Conservation (phyloP, 129 eudicot genomes). For the Helianthus tuberosus region DNA sequence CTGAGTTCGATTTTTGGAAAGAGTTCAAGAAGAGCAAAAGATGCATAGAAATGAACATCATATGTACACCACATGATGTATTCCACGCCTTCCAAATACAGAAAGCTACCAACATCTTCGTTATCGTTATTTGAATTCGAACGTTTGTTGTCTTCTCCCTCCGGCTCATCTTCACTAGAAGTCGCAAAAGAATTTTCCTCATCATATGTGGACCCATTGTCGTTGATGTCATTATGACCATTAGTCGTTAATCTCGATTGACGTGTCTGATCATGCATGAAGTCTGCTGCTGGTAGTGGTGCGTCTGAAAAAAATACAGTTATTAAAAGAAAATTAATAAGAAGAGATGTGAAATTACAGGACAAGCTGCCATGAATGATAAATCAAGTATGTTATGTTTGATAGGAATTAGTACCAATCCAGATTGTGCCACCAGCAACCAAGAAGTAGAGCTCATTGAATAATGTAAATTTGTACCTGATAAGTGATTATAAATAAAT, state of each 20-base stretch:
- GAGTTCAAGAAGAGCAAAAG: slow-evolving; percentile 91
- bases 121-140: slow-evolving; percentile 29
- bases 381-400: too few species aligned
- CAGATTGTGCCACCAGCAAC: slow-evolving; percentile 98
- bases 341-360: neutral
- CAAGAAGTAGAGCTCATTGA: slow-evolving; percentile 94
- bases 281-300: slow-evolving; percentile 51
- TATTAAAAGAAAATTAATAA: neutral
- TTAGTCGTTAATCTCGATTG: slow-evolving; percentile 20
- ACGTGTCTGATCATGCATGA: slow-evolving; percentile 25
- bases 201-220: slow-evolving; percentile 22
- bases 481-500: too few species aligned
- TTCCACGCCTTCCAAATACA: slow-evolving; percentile 94
- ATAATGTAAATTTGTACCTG: slow-evolving; percentile 97
- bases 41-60: slow-evolving; percentile 97
- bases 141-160: slow-evolving; percentile 18
- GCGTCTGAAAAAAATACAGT: slow-evolving; percentile 46
- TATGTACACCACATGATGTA: slow-evolving; percentile 99
- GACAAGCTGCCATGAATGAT: slow-evolving; percentile 5
- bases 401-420: slow-evolving; percentile 61
- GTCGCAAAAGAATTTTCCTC: slow-evolving; percentile 31
- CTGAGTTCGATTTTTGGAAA: slow-evolving; percentile 97
- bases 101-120: slow-evolving; percentile 89
- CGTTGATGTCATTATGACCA: slow-evolving; percentile 6
- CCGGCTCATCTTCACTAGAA: slow-evolving; percentile 44